Base-by-base conservation (phyloP, 768 basidiomycete species). In the Guyanaporus albipodus region DNA sequence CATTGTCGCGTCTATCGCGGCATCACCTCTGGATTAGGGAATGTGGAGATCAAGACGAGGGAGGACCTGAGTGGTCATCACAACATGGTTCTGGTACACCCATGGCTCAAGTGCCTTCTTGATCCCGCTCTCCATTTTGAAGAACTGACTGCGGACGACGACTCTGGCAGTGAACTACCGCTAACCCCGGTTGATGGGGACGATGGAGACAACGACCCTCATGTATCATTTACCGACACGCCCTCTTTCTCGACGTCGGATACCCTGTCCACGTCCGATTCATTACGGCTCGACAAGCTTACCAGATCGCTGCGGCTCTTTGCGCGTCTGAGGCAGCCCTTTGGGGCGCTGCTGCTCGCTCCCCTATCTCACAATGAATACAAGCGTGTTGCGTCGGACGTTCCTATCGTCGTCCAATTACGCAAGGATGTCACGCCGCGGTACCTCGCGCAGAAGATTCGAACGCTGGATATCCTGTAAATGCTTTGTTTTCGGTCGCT, bases 271-370 rank as follows among this genome's bases (percentile, higher is more conserved):
- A 6, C 14, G 14, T 2, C 12, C 29, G n/a, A n/a, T 31, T 31
- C 29, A 11, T 12, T 2, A 29, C 38, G 4, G 17, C 38, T 26
- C 21, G 21, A 42, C n/a, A 42, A 42, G 8, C 29, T 22, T 23
- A 42, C 29, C 4, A 17, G 29, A 22, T 14, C 41, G 7, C 6
- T 31, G 12, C 41, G 29, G 3, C n/a, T 32, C 17, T 42, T 32
- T 8, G 21, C 6, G 8, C 12, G 26, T 27, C 38, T 40, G 18
- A 40, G 18, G 15, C 26, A 19, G 18, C 26, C 38, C 10, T 42
- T 42, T 6, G 59, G 60, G 58, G 55, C 36, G 1, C 10, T 23
- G 8, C 12, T 38, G 2, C 35, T 44, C 14, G 42, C 19, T 43
- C 42, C 10, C n/a, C 26, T 26, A 8, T 37, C 26, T 10, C 22